A percentile compares a stretch with the other conserved stretches of the same genome.
Conservation (phyloP, 2,329 filamentous ascomycete genomes). For the Colletotrichum limetticola region DNA sequence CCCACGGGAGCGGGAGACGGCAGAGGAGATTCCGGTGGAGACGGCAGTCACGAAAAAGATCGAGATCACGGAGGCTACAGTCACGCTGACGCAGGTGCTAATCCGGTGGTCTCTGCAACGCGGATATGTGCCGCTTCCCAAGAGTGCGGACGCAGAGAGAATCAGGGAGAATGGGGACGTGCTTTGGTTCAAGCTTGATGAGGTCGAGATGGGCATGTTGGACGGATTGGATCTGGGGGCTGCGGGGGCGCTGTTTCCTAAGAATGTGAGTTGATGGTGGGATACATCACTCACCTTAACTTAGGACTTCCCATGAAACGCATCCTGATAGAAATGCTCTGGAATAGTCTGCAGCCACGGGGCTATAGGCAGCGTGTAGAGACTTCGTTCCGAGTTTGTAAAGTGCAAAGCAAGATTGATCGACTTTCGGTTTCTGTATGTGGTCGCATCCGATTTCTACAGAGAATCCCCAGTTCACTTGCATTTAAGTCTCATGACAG, state of each 20-base stretch:
- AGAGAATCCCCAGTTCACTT: no score
- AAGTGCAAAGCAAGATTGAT: no score
- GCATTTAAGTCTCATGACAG: no score
- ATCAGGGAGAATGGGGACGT: slow-evolving; percentile 71
- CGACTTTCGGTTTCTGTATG: no score
- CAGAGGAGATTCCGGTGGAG: not conserved
- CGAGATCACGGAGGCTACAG: slow-evolving; percentile 60
- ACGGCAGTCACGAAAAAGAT: slow-evolving; percentile 52
- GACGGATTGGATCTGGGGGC: slow-evolving; percentile 43
- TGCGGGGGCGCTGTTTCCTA: slow-evolving; percentile 44
- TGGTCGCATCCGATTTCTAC: no score
- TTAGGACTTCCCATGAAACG: no score
- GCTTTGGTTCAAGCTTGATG: slow-evolving; percentile 67
- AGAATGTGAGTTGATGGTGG: slow-evolving; percentile 39
- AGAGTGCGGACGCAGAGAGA: slow-evolving; percentile 68
- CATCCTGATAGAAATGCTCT: no score
- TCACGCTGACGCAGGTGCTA: slow-evolving; percentile 71
- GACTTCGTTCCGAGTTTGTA: no score
- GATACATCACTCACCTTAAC: not conserved
- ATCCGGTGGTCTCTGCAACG: slow-evolving; percentile 78
- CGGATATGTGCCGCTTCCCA: slow-evolving; percentile 74
- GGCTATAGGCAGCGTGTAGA: no score
- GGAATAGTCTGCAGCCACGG: no score
- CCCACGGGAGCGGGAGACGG: not conserved
- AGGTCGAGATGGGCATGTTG: slow-evolving; percentile 64